Conservation (phyloP, 2,329 filamentous ascomycete species). For the Cephalotrichum gorgonifer region DNA sequence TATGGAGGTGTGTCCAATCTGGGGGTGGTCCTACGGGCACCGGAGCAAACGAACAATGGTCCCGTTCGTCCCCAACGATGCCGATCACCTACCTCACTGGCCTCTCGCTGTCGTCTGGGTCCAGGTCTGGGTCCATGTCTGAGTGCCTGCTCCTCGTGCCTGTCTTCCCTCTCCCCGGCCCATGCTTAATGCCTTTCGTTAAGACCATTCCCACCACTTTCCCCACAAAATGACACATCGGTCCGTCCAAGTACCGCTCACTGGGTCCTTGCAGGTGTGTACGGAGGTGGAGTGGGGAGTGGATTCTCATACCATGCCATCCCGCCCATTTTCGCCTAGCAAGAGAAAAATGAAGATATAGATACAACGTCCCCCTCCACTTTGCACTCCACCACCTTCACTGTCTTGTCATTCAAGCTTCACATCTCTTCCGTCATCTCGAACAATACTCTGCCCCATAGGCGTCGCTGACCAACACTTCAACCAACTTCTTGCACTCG, state of each 20-base stretch:
- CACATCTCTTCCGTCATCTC: not conserved
- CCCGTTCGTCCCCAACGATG: slow-evolving; percentile 1
- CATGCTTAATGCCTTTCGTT: slow-evolving; percentile 15
- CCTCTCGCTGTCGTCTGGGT: not conserved
- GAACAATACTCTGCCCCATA: slow-evolving; percentile 9
- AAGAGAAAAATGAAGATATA: slow-evolving; percentile 3
- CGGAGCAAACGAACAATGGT: not conserved
- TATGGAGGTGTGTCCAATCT: not conserved
- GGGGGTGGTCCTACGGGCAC: not conserved
- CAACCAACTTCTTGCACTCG: slow-evolving; percentile 31
- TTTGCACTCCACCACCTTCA: not conserved
- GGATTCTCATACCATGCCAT: not conserved
- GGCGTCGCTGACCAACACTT: slow-evolving; percentile 20
- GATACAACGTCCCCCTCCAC: slow-evolving; percentile 5
- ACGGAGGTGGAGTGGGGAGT: slow-evolving; percentile 10
- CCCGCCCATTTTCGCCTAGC: not conserved
- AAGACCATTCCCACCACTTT: slow-evolving; percentile 16
- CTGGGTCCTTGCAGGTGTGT: slow-evolving; percentile 11
- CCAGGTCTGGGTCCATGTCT: not conserved
- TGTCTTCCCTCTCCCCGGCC: not conserved
- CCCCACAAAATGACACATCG: slow-evolving; percentile 15
- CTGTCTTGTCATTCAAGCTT: slow-evolving; percentile 4
- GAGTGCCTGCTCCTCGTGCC: not conserved
- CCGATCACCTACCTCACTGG: not conserved
- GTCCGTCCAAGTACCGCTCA: slow-evolving; percentile 27